Conservation (phyloP, 2,329 filamentous ascomycete species). For the Catunica adiposa region DNA sequence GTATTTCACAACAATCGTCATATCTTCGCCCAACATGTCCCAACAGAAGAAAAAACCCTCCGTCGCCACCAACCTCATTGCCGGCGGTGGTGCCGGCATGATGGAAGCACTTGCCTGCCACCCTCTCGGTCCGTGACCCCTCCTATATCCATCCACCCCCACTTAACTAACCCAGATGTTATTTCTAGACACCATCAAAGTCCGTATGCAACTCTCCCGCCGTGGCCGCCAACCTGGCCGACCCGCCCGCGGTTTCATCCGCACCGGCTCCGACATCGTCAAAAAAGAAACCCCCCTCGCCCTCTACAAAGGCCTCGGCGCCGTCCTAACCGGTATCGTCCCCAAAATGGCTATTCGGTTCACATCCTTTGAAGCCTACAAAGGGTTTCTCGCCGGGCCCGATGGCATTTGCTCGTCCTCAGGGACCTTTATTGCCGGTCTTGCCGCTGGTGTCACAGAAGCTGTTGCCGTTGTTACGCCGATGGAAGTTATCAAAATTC, state of each 20-base stretch:
- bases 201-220: conserved; percentile 94
- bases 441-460: conserved; percentile 87
- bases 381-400: conserved; percentile 59
- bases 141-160: conserved; percentile 2
- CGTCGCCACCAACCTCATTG: conserved; percentile 79
- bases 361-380: conserved; percentile 92
- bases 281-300: conserved; percentile 79
- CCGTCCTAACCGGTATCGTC: conserved; percentile 87
- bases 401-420: conserved; percentile 52
- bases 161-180: conserved; percentile 4
- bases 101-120: conserved; percentile 97
- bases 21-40: conserved; percentile 22
- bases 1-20: background rate
- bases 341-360: conserved; percentile 99
- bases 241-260: conserved; percentile 74
- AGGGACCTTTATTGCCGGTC: conserved; percentile 59
- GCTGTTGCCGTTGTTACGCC: conserved; percentile 91
- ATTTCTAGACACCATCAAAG: conserved; percentile 76
- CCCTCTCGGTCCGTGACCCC: conserved; percentile 52
- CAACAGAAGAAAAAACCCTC: conserved; percentile 48
- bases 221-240: conserved; percentile 68
- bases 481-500: conserved; percentile 99
- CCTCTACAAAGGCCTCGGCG: conserved; percentile 95
- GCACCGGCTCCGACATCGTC: conserved; percentile 74
- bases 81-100: conserved; percentile 94